Evolutionary conservation across 2,329 filamentous ascomycete genomes (phyloP).

Genomic region (Epichloe coenophiala): DNA sequence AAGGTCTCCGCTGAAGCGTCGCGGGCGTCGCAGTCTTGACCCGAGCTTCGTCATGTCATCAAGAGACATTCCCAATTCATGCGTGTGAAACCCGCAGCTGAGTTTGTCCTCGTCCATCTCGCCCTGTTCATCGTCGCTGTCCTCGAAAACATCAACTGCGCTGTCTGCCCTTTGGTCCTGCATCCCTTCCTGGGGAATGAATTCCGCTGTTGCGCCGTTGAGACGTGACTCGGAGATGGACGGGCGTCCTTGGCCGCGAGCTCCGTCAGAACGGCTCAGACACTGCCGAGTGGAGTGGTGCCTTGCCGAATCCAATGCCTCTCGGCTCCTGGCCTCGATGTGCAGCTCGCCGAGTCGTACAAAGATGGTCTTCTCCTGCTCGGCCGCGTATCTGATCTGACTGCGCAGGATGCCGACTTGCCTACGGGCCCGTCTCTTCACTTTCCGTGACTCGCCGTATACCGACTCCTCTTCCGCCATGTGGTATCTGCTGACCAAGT

Average conservation of each 20-base stretch:
- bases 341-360: constrained; percentile 34
- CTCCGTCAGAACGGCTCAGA: not conserved
- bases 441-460: constrained; percentile 11
- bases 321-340: constrained; percentile 32
- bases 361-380: constrained; percentile 33
- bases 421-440: constrained; percentile 24
- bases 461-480: constrained; percentile 21
- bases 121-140: not conserved
- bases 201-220: constrained; percentile 17
- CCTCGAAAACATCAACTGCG: not conserved
- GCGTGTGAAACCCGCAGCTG: not conserved
- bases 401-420: constrained; percentile 26
- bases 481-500: constrained; percentile 26
- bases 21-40: not conserved
- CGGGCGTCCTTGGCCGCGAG: not conserved
- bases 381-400: constrained; percentile 29
- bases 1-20: not conserved
- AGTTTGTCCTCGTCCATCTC: not conserved
- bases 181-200: constrained; percentile 13
- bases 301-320: constrained; percentile 23
- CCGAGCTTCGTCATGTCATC: not conserved
- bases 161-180: not conserved
- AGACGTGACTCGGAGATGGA: constrained; percentile 10
- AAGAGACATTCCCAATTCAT: too few species aligned
- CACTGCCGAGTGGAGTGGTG: constrained; percentile 7